These are phyloP conservation scores for Podila horticola DNA, from an alignment of 192 early-diverging fungal genomes.

Conservation along the genomic window DNA sequence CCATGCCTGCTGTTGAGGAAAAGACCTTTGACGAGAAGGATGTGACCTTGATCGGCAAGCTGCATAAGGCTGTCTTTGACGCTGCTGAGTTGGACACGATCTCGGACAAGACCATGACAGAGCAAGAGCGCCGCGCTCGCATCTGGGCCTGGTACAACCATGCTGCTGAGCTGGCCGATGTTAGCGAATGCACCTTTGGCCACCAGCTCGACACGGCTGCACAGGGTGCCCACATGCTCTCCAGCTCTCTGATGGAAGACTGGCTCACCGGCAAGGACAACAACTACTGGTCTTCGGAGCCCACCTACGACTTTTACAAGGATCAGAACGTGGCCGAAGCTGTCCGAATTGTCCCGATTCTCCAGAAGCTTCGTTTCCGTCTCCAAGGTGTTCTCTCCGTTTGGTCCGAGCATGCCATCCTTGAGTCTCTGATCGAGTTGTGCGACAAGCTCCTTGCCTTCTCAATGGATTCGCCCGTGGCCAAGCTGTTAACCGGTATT, in stretches of 20 bases:
- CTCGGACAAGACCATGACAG: conserved; percentile 20
- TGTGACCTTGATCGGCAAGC: conserved; percentile 59
- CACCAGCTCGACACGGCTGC: conserved; percentile 60
- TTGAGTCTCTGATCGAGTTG: conserved; percentile 79
- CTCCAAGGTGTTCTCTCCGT: conserved; percentile 70
- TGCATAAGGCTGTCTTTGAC: conserved; percentile 56
- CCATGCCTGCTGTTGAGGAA: conserved; percentile 46
- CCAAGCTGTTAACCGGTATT: conserved; percentile 89
- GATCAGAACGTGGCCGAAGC: conserved; percentile 84
- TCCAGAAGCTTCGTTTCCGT: conserved; percentile 68
- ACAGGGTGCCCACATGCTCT: conserved; percentile 60
- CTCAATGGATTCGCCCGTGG: conserved; percentile 82
- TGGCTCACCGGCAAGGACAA: conserved; percentile 50
- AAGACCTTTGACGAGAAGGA: conserved; percentile 60
- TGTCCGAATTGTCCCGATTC: conserved; percentile 67
- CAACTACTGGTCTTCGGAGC: conserved; percentile 53
- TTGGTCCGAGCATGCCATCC: conserved; percentile 94
- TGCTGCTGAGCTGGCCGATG: conserved; percentile 55
- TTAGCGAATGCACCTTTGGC: conserved; percentile 57
- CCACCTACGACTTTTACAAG: conserved; percentile 91
- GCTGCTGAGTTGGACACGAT: conserved; percentile 33
- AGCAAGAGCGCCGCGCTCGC: conserved; percentile 37
- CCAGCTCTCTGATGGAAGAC: conserved; percentile 62
- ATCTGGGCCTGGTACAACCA: conserved; percentile 55
- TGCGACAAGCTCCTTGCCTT: conserved; percentile 69